Conservation (phyloP, 768 basidiomycete species). For the Trametes sanguinea region DNA sequence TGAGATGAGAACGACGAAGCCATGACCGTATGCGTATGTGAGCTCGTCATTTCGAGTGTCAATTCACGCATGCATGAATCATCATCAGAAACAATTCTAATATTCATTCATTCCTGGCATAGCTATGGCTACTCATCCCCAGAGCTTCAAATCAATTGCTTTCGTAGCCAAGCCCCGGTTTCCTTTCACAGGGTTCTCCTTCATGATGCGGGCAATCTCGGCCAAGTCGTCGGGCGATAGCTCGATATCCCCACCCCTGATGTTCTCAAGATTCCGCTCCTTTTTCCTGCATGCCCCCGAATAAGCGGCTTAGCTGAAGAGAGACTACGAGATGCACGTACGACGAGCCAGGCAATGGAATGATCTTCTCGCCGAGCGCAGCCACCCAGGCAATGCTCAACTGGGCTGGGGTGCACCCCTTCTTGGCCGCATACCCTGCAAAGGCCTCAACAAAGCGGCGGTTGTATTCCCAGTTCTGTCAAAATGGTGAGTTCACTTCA, state of each 20-base stretch:
- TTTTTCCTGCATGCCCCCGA: constrained; percentile 29
- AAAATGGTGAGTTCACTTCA: too few relatives aligned
- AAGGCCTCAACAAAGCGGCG: constrained; percentile 43
- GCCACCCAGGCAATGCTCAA: constrained; percentile 42
- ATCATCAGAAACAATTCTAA: too few relatives aligned
- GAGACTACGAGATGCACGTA: constrained; percentile 20
- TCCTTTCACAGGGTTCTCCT: constrained; percentile 40
- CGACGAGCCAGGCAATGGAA: constrained; percentile 52
- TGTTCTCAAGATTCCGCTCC: constrained; percentile 44
- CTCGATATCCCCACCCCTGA: constrained; percentile 35
- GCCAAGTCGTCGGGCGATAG: constrained; percentile 35
- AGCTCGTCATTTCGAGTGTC: too few relatives aligned
- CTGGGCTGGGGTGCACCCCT: constrained; percentile 42
- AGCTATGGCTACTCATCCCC: constrained; percentile 28
- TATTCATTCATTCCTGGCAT: too few relatives aligned
- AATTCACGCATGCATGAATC: too few relatives aligned
- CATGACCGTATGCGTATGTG: too few relatives aligned
- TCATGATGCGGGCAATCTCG: constrained; percentile 42
- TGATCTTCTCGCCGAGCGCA: constrained; percentile 38
- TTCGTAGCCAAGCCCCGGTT: constrained; percentile 34
- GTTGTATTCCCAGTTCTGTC: constrained; percentile 32
- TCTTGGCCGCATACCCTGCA: constrained; percentile 40
- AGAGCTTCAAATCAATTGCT: constrained; percentile 25
- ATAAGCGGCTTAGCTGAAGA: not conserved
- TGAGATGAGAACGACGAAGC: too few relatives aligned